Percentiles rank a stretch among this genome's conserved stretches.
phyloP scores from a whole-genome alignment of 805 yeast species.

The Saturnispora gosingensis region DNA sequence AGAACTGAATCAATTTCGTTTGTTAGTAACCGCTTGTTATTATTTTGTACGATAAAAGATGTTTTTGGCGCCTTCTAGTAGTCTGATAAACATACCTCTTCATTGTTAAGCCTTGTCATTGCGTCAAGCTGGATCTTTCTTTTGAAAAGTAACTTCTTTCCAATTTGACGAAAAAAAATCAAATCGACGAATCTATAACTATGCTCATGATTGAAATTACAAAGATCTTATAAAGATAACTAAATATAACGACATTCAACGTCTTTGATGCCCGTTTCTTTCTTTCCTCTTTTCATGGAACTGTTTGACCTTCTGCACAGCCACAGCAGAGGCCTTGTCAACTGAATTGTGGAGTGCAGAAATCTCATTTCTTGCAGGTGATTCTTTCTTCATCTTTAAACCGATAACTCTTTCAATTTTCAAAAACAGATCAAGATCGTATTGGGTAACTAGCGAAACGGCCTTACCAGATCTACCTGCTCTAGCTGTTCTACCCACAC shows the following conservation, averaged over 20 bases:
- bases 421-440: conserved; percentile 80
- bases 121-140: not conserved
- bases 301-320: conserved; percentile 70
- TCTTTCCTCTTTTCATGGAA: conserved; percentile 32
- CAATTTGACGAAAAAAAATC: not conserved
- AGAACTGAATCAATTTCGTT: conserved; percentile 16
- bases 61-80: not conserved
- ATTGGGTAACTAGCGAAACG: conserved; percentile 83
- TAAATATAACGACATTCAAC: not conserved
- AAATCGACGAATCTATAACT: not conserved
- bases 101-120: conserved; percentile 2
- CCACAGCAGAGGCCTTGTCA: conserved; percentile 85
- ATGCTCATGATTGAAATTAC: not conserved
- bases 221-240: not conserved
- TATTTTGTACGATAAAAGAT: not conserved
- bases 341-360: conserved; percentile 75
- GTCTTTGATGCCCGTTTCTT: not conserved
- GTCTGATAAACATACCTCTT: conserved; percentile 18
- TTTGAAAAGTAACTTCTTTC: not conserved
- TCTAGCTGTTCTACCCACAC: conserved; percentile 98
- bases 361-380: conserved; percentile 68
- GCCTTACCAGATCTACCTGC: conserved; percentile 88
- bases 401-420: conserved; percentile 83
- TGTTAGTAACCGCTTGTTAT: conserved; percentile 1
- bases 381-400: conserved; percentile 76